A percentile compares a stretch with the other conserved stretches of the same genome.
phyloP scores from a whole-genome alignment of 495 filamentous ascomycete genomes.

The Penicillium pancosmium region DNA sequence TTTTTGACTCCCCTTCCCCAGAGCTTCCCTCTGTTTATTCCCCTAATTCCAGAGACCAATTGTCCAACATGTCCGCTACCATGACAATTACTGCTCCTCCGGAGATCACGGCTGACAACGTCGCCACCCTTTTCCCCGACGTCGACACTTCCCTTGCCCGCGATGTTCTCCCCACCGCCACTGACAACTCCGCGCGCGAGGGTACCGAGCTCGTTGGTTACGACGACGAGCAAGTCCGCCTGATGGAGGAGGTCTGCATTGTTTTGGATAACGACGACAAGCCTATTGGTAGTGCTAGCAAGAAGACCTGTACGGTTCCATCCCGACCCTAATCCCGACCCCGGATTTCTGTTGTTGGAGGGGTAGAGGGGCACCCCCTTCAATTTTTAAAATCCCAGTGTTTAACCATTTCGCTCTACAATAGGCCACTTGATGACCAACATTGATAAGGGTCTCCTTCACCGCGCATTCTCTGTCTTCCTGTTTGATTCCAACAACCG shows the following conservation, averaged over 20 bases:
- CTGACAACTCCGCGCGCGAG: slow-evolving; percentile 31
- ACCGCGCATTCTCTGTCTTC: slow-evolving; percentile 97
- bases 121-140: slow-evolving; percentile 89
- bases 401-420: neutral
- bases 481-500: slow-evolving; percentile 89
- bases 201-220: slow-evolving; percentile 71
- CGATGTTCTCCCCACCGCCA: slow-evolving; percentile 56
- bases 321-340: slow-evolving; percentile 3
- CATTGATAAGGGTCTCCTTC: slow-evolving; percentile 91
- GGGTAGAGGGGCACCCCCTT: slow-evolving; percentile 8
- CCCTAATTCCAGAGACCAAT: neutral
- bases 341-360: slow-evolving; percentile 10
- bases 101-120: slow-evolving; percentile 78
- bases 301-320: slow-evolving; percentile 83
- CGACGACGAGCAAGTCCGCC: slow-evolving; percentile 93
- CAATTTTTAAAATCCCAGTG: neutral
- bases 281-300: slow-evolving; percentile 95
- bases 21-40: slow-evolving; percentile 2
- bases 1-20: neutral
- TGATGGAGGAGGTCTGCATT: slow-evolving; percentile 99
- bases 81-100: slow-evolving; percentile 40
- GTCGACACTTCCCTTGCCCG: slow-evolving; percentile 82
- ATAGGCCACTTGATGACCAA: slow-evolving; percentile 98
- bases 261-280: slow-evolving; percentile 89
- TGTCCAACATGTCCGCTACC: slow-evolving; percentile 53